Evolutionary conservation across 352 stramenopile species (phyloP).

Genomic region (Phytopythium sindhum): DNA sequence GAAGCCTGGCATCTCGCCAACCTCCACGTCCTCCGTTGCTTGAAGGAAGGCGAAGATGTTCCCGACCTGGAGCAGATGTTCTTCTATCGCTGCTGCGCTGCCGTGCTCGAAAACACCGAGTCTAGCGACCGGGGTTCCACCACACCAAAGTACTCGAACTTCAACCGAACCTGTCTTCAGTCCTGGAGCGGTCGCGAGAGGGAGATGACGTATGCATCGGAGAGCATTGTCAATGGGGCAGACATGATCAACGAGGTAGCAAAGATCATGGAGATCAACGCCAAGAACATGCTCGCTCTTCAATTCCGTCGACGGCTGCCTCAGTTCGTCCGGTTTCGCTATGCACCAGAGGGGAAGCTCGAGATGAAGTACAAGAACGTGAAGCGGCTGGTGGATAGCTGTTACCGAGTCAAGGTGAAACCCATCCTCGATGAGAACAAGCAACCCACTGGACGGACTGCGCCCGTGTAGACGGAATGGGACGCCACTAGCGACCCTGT

Average conservation of each 20-base stretch:
- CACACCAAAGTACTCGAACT: conserved; percentile 2
- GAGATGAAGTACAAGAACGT: conserved; percentile 5
- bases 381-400: conserved; percentile 1
- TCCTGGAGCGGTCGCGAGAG: conserved; percentile 2
- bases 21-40: conserved; percentile 11
- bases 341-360: neutral
- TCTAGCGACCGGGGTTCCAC: neutral
- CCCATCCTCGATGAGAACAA: conserved; percentile 1
- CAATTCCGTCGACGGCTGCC: conserved; percentile 5
- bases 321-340: conserved; percentile 4
- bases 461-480: conserved; percentile 8
- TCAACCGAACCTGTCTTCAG: conserved; percentile 3
- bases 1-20: conserved; percentile 12
- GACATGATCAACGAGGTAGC: conserved; percentile 4
- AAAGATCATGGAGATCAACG: conserved; percentile 4
- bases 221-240: neutral
- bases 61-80: conserved; percentile 9
- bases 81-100: conserved; percentile 12
- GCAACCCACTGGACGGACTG: neutral
- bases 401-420: conserved; percentile 1
- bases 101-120: conserved; percentile 3
- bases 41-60: conserved; percentile 7
- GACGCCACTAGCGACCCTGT: conserved; percentile 1
- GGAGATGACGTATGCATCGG: neutral
- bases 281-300: conserved; percentile 8